A percentile compares a stretch with the other conserved stretches of the same genome.
Evolutionary conservation across 495 filamentous ascomycete genomes (phyloP).

Genomic region (Tuber calosporum): DNA sequence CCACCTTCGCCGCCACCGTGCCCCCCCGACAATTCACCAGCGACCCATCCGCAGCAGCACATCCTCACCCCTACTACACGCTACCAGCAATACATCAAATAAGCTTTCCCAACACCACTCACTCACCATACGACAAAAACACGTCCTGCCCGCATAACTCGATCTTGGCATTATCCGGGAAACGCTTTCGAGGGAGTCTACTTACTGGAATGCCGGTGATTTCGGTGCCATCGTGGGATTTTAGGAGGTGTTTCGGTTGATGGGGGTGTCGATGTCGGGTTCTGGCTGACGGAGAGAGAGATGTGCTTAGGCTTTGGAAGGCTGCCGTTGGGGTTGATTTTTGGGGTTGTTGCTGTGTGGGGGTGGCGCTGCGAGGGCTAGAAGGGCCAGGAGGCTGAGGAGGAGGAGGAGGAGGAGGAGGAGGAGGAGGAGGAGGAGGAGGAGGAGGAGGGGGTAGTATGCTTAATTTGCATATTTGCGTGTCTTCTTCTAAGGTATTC

Average conservation of each 20-base stretch:
- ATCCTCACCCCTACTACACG: background rate
- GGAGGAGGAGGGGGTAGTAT: background rate
- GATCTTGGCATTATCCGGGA: background rate
- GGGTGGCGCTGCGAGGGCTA: background rate
- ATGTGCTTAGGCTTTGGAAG: background rate
- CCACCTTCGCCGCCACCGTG: background rate
- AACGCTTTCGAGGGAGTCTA: background rate
- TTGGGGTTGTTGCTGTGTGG: background rate
- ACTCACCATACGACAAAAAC: background rate
- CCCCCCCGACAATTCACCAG: background rate
- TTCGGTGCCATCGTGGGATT: background rate
- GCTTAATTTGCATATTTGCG: background rate
- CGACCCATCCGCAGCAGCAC: background rate
- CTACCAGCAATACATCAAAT: background rate
- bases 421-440: no score
- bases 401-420: no score
- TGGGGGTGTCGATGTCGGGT: background rate
- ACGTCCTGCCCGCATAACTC: background rate
- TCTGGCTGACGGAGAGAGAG: background rate
- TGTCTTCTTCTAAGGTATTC: background rate
- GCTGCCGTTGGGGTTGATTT: background rate
- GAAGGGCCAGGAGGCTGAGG: background rate
- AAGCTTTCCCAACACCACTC: background rate
- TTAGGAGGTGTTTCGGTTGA: background rate
- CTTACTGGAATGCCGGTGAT: background rate